Percentiles rank a stretch among this genome's conserved stretches.
Conservation (phyloP, 805 yeast genomes). For the Candida montana region DNA sequence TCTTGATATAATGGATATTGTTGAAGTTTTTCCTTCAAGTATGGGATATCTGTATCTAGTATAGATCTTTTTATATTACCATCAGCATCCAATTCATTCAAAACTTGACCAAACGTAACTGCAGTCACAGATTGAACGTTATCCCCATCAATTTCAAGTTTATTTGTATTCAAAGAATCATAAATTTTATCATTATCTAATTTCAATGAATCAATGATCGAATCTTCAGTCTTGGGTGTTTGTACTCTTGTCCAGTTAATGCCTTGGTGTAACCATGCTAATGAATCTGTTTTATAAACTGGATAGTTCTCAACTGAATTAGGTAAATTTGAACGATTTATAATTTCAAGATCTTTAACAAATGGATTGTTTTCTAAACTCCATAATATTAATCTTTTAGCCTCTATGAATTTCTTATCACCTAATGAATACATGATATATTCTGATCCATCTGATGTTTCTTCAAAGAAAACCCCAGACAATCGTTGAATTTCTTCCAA, state of each 20-base stretch:
- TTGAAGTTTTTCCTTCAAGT: conserved; percentile 13
- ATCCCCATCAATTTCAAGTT: neutral
- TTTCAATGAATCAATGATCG: conserved; percentile 1
- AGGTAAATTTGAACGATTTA: conserved; percentile 6
- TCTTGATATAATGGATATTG: conserved; percentile 14
- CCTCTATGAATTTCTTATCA: conserved; percentile 14
- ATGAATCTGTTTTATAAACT: conserved; percentile 12
- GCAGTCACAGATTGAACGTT: conserved; percentile 16
- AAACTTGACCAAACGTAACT: conserved; percentile 21
- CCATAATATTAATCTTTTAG: conserved; percentile 24
- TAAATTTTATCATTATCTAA: conserved; percentile 6
- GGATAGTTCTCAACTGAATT: conserved; percentile 9
- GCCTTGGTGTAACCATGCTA: conserved; percentile 24
- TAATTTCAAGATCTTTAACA: conserved; percentile 7
- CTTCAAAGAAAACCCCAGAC: conserved; percentile 21
- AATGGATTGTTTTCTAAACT: conserved; percentile 22
- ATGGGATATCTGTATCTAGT: conserved; percentile 20
- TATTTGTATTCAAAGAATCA: neutral
- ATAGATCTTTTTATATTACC: conserved; percentile 6
- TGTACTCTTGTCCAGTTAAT: conserved; percentile 19
- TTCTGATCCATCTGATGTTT: neutral
- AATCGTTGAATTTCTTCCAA: conserved; percentile 20
- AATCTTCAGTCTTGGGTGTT: conserved; percentile 12
- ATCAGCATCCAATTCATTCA: conserved; percentile 10
- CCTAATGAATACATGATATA: conserved; percentile 20